Evolutionary conservation across 805 yeast species (phyloP), one percentile per base, ranked within the genome.

Genomic region (Metschnikowia borealis): DNA sequence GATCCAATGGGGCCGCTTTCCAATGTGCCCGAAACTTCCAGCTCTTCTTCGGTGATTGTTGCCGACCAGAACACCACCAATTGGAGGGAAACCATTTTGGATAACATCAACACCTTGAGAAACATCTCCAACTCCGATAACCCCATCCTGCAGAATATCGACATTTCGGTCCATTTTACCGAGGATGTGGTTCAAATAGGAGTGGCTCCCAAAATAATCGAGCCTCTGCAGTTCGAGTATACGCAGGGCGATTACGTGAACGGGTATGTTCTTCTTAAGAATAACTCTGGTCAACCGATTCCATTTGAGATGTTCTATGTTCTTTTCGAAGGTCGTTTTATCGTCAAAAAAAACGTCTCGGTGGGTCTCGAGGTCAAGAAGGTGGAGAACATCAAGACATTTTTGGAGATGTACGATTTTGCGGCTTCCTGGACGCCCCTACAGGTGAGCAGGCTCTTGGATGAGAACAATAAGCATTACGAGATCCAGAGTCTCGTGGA

Each of bases 171-270:
- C 18, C 57, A 56, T 34, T 71, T 70, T 54, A 73, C 75, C 3
- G 65, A 67, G 43, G 68, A 69, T 11, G 63, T 70, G 15, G 66
- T 74, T 21, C 56, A 62, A 38, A 26, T 54, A 2, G 69, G 69
- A 5, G 54, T 58, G 46, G 48, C 36, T 1, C 72, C 71, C 4
- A 63, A 56, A 32, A 51, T 56, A 23, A 64, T 71, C 5, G 68
- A 70, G 47, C 58, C 59, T 15, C 62, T 65, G 49, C 49, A 60
- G 21, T 63, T 55, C 54, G 87, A 83, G 61, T 85, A 79, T 60
- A 79, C 79, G 17, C 83, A 84, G 11, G 89, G 89, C n/a, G 90
- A 85, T 60, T 71, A 73, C 18, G 70, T 85, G 13, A 76, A 80
- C 58, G 92, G 92, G 0, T 80, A 76, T 52, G 63, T 72, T 4